phyloP scores from a whole-genome alignment of 2,329 filamentous ascomycete species.

The Penicillium psychrosexuale region DNA sequence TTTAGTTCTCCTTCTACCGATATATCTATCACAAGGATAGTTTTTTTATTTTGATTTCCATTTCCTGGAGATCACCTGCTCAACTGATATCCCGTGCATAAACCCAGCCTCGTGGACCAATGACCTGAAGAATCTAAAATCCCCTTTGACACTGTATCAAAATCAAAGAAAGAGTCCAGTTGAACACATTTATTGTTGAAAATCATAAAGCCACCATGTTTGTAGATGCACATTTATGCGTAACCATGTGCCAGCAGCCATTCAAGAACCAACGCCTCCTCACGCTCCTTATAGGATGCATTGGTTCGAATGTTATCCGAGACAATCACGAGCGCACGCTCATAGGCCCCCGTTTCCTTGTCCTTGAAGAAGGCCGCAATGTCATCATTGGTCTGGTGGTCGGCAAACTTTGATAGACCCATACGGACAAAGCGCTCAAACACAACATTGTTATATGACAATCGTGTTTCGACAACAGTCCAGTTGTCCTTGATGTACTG shows the following conservation, averaged over 20 bases:
- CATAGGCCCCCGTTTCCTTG: conserved; percentile 83
- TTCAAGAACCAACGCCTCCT: conserved; percentile 68
- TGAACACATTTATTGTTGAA: background rate
- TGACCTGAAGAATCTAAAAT: background rate
- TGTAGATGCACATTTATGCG: conserved; percentile 27
- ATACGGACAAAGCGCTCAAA: conserved; percentile 84
- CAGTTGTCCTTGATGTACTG: conserved; percentile 82
- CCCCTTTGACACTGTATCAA: background rate
- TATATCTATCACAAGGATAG: background rate
- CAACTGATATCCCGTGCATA: conserved; percentile 2
- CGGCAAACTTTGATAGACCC: conserved; percentile 74
- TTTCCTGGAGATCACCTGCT: background rate
- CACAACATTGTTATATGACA: conserved; percentile 78
- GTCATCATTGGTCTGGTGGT: conserved; percentile 65
- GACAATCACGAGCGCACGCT: conserved; percentile 79
- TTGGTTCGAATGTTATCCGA: conserved; percentile 81
- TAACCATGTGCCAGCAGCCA: conserved; percentile 70
- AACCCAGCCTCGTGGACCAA: conserved; percentile 9
- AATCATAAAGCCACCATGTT: background rate
- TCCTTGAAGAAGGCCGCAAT: conserved; percentile 80
- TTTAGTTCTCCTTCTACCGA: background rate
- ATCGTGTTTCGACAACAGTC: conserved; percentile 65
- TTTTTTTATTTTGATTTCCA: no score
- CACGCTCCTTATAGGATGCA: conserved; percentile 76
- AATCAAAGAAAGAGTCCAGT: background rate